Conservation (phyloP, 2,329 filamentous ascomycete species). For the Hymenoscyphus occultus region DNA sequence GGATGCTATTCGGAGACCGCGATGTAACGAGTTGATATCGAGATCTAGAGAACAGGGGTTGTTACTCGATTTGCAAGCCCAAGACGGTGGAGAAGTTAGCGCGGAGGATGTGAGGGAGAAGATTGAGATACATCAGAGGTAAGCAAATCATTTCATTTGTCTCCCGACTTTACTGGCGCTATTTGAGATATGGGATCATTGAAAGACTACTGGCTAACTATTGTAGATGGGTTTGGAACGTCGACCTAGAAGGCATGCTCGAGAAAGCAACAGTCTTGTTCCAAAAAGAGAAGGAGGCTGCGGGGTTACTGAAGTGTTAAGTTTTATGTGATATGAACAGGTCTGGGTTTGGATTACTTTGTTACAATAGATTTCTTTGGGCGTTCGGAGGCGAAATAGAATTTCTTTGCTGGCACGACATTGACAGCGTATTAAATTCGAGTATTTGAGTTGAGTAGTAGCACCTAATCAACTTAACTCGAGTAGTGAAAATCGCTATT, state of each 20-base stretch:
- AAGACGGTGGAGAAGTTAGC: conserved; percentile 6
- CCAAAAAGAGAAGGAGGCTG: conserved; percentile 7
- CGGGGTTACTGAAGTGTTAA: neutral
- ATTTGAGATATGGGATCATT: too few relatives aligned
- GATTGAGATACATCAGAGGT: conserved; percentile 13
- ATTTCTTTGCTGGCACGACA: too few relatives aligned
- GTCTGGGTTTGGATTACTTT: too few relatives aligned
- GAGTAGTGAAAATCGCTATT: too few relatives aligned
- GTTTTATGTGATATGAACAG: too few relatives aligned
- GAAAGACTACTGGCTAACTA: neutral
- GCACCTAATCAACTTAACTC: too few relatives aligned
- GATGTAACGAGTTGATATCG: conserved; percentile 40
- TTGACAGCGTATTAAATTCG: too few relatives aligned
- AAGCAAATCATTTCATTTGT: neutral
- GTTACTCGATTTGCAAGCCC: conserved; percentile 17
- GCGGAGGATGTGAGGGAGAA: conserved; percentile 13
- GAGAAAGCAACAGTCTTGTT: conserved; percentile 8
- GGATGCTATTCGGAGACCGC: conserved; percentile 39
- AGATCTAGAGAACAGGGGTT: conserved; percentile 40
- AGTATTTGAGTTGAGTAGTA: too few relatives aligned
- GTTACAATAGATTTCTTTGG: neutral
- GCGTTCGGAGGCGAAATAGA: neutral
- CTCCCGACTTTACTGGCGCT: neutral
- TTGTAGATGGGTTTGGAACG: conserved; percentile 22
- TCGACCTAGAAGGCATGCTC: conserved; percentile 22